phyloP scores from a whole-genome alignment of 495 filamentous ascomycete species.

The Aspergillus conjunctus region DNA sequence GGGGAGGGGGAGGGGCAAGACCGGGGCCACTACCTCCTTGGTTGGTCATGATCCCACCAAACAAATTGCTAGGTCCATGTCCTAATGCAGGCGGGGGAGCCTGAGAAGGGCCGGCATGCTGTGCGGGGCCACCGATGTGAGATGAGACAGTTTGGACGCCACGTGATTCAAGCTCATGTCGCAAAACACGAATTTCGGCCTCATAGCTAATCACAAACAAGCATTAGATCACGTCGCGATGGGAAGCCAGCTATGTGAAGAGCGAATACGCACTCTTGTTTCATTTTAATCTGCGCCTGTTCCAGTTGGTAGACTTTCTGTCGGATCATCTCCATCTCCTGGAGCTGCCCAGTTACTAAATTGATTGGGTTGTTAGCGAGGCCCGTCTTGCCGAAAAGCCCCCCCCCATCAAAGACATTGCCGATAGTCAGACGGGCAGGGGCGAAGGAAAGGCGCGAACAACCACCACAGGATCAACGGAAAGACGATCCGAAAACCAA shows the following conservation, averaged over 20 bases:
- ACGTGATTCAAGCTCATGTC: conserved; percentile 84
- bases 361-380: conserved; percentile 35
- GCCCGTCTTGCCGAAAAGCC: background rate
- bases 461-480: background rate
- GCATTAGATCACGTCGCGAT: background rate
- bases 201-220: conserved; percentile 71
- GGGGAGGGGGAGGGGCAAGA: conserved; percentile 79
- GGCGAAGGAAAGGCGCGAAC: background rate
- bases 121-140: conserved; percentile 64
- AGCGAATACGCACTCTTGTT: conserved; percentile 73
- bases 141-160: conserved; percentile 68
- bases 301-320: conserved; percentile 90
- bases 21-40: conserved; percentile 82
- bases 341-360: conserved; percentile 79
- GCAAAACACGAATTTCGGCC: conserved; percentile 81
- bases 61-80: conserved; percentile 88
- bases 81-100: conserved; percentile 84
- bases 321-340: conserved; percentile 90
- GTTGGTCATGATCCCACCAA: conserved; percentile 94
- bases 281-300: conserved; percentile 80
- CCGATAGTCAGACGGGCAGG: background rate
- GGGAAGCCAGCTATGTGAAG: background rate
- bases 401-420: background rate
- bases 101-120: conserved; percentile 76
- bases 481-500: background rate